phyloP scores from a whole-genome alignment of 2,329 filamentous ascomycete species.

The Cladosporium sp. region DNA sequence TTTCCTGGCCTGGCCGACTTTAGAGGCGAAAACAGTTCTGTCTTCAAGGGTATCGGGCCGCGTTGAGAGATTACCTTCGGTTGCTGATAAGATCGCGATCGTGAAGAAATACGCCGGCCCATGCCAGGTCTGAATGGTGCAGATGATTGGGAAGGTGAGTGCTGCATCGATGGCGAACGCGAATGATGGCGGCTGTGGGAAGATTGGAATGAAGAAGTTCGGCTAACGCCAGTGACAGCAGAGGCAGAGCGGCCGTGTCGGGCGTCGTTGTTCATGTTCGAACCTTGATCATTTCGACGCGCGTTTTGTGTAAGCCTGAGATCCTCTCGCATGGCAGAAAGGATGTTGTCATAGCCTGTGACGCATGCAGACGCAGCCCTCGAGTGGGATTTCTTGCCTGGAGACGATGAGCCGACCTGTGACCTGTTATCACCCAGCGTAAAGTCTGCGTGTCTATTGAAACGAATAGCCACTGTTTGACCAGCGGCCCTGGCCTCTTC shows the following conservation, averaged over 20 bases:
- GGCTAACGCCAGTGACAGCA: slow-evolving; percentile 2
- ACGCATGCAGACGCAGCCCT: slow-evolving; percentile 19
- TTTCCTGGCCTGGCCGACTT: slow-evolving; percentile 26
- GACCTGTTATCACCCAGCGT: slow-evolving; percentile 29
- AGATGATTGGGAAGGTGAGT: slow-evolving; percentile 21
- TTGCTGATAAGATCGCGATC: slow-evolving; percentile 32
- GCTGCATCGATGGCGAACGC: slow-evolving; percentile 22
- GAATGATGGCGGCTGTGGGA: slow-evolving; percentile 23
- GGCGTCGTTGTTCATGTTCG: not conserved
- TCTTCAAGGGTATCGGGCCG: slow-evolving; percentile 34
- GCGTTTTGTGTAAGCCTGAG: slow-evolving; percentile 25
- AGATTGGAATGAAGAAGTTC: not conserved
- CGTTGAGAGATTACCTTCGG: slow-evolving; percentile 34
- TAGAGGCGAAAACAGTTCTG: slow-evolving; percentile 38
- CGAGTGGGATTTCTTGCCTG: slow-evolving; percentile 1
- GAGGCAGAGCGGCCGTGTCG: slow-evolving; percentile 10
- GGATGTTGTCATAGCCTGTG: slow-evolving; percentile 35
- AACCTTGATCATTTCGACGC: slow-evolving; percentile 19
- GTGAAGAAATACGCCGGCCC: slow-evolving; percentile 29
- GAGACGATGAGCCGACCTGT: slow-evolving; percentile 11
- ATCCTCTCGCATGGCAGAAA: slow-evolving; percentile 38
- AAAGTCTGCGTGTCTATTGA: slow-evolving; percentile 34
- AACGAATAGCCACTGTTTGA: slow-evolving; percentile 22
- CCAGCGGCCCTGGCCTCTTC: slow-evolving; percentile 18
- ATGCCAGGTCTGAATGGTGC: slow-evolving; percentile 30